A percentile compares a stretch with the other conserved stretches of the same genome.
phyloP scores from a whole-genome alignment of 2,329 filamentous ascomycete genomes.

The Pseudogymnoascus sp. region DNA sequence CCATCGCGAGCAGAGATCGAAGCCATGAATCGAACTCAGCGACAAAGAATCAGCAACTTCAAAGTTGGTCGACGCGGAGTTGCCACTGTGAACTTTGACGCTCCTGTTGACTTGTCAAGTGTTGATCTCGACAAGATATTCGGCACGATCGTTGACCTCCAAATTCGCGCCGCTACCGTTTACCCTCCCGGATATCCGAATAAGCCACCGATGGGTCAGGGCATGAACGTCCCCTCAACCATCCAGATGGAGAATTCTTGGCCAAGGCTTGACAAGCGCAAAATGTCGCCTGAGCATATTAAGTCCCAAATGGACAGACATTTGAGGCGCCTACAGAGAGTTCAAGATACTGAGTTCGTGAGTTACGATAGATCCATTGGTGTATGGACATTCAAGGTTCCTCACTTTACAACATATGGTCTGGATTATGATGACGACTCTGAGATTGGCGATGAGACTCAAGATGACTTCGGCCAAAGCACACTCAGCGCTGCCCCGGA shows the following conservation, averaged over 20 bases:
- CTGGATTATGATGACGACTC: conserved; percentile 63
- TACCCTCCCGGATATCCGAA: conserved; percentile 52
- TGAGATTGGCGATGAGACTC: conserved; percentile 45
- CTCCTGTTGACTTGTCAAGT: conserved; percentile 71
- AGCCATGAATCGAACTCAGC: conserved; percentile 70
- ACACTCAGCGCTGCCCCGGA: conserved; percentile 37
- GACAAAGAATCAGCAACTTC: conserved; percentile 64
- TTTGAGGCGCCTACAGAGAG: conserved; percentile 67
- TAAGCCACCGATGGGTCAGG: conserved; percentile 79
- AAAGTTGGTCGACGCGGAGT: conserved; percentile 74
- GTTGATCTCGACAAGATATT: conserved; percentile 75
- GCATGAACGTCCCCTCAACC: conserved; percentile 81
- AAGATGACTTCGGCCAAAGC: conserved; percentile 39
- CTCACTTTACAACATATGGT: conserved; percentile 94
- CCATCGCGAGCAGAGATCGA: conserved; percentile 67
- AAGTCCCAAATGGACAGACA: conserved; percentile 70
- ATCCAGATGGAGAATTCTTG: conserved; percentile 90
- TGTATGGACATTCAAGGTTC: conserved; percentile 85
- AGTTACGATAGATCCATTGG: conserved; percentile 72
- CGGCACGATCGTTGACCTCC: conserved; percentile 65
- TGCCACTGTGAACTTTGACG: conserved; percentile 73
- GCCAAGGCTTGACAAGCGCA: conserved; percentile 60
- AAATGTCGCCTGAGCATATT: conserved; percentile 47
- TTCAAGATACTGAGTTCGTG: conserved; percentile 72
- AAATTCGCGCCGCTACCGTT: conserved; percentile 74